These are phyloP conservation scores for Didymella lethalis DNA, from an alignment of 2,329 filamentous ascomycete genomes.

Conservation along the genomic window DNA sequence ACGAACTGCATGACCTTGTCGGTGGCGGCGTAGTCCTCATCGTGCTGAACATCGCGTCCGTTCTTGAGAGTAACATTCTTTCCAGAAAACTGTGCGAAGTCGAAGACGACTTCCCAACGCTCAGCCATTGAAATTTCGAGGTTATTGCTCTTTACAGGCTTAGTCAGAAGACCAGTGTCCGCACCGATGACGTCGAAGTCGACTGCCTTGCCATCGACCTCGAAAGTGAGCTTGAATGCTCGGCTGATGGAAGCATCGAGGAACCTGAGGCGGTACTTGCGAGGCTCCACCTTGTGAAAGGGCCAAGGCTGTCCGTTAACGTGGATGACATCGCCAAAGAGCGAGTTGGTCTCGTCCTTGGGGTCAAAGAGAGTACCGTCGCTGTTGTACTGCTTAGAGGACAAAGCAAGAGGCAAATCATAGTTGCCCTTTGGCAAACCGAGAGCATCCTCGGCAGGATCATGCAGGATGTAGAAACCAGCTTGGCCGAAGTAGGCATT, in stretches of 20 bases:
- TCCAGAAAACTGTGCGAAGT: slow-evolving; percentile 61
- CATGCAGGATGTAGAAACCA: slow-evolving; percentile 64
- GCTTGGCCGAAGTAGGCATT: slow-evolving; percentile 68
- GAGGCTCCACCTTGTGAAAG: slow-evolving; percentile 64
- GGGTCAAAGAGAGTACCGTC: slow-evolving; percentile 62
- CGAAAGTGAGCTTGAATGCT: slow-evolving; percentile 61
- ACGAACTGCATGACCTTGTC: slow-evolving; percentile 55
- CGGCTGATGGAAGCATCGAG: slow-evolving; percentile 55
- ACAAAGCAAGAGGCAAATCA: slow-evolving; percentile 63
- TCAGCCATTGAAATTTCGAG: slow-evolving; percentile 64
- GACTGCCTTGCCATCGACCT: slow-evolving; percentile 50
- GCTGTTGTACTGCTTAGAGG: slow-evolving; percentile 62
- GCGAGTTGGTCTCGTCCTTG: slow-evolving; percentile 56
- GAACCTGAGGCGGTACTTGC: slow-evolving; percentile 67
- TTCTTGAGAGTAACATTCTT: slow-evolving; percentile 61
- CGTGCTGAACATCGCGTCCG: slow-evolving; percentile 56
- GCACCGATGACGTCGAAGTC: slow-evolving; percentile 64
- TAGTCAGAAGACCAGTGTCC: slow-evolving; percentile 55
- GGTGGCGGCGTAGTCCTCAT: slow-evolving; percentile 62
- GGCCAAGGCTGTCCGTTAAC: slow-evolving; percentile 69
- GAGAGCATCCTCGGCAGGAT: slow-evolving; percentile 59
- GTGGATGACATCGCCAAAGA: slow-evolving; percentile 66
- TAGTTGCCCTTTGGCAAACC: slow-evolving; percentile 62
- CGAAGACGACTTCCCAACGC: slow-evolving; percentile 67
- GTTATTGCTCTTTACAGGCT: slow-evolving; percentile 55